Evolutionary conservation across 257 asterid genomes (phyloP).

Genomic region (Solanum sejunctum): DNA sequence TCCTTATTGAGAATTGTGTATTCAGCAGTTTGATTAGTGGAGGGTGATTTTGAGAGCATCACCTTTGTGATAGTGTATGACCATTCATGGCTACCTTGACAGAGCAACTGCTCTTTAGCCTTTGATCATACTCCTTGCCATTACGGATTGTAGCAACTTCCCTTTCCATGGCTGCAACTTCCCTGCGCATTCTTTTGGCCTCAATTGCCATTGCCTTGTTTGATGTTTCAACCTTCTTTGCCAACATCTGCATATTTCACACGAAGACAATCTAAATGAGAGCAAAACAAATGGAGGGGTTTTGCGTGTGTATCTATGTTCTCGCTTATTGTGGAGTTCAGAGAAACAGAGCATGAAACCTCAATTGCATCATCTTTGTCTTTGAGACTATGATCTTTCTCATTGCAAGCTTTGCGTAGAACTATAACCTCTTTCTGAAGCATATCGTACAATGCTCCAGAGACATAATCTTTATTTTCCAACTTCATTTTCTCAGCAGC

Average conservation of each 20-base stretch:
- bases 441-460: conserved; percentile 74
- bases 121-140: conserved; percentile 63
- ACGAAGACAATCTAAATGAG: background rate
- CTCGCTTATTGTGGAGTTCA: background rate
- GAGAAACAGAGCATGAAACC: conserved; percentile 25
- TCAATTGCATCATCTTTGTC: conserved; percentile 81
- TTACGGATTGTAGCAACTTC: conserved; percentile 59
- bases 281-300: background rate
- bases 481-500: conserved; percentile 25
- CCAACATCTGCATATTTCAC: conserved; percentile 53
- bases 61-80: conserved; percentile 35
- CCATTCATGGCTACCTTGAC: conserved; percentile 40
- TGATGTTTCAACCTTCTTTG: conserved; percentile 70
- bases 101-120: conserved; percentile 32
- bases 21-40: background rate
- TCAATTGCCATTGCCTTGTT: conserved; percentile 83
- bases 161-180: conserved; percentile 75
- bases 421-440: conserved; percentile 81
- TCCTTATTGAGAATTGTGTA: background rate
- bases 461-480: conserved; percentile 52
- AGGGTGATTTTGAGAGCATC: background rate
- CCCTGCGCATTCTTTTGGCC: conserved; percentile 82
- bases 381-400: conserved; percentile 70
- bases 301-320: background rate
- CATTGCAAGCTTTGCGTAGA: conserved; percentile 64